Evolutionary conservation across 2,329 filamentous ascomycete species (phyloP), one percentile per base, ranked within the genome.

Genomic region (Botrytis aclada): DNA sequence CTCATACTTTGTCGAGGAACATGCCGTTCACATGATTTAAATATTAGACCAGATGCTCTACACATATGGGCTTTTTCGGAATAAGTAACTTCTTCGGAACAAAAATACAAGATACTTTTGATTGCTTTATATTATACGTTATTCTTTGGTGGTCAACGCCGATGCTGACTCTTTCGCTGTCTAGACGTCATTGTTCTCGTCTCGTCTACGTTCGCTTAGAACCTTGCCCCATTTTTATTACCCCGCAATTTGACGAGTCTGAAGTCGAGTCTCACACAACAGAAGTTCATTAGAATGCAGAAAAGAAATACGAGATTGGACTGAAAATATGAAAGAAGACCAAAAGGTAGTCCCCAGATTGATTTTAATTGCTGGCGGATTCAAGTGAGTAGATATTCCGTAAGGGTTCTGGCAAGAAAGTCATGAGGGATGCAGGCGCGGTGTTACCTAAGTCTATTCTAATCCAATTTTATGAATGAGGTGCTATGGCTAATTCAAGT

Each of bases 241-340:
- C 34, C 58, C 58, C 58, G 37, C 58, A 61, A 39, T 39, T 61
- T 22, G 14, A 61, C 34, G 34, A 25, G 9, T 25, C 12, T 25
- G 5, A 61, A 18, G 22, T 61, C 22, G 12, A 61, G 14, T 39
- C 16, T 39, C 16, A 8, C 10, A 18, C 58, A 25, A 61, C 58
- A 39, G 12, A 25, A 39, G 34, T 18, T 25, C 34, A 61, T 3
- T 29, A 61, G 0, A 8, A 61, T 61, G 25, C 25, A 16, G 6
- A 25, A 1, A 16, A n/a, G 6, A 16, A 61, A n/a, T n/a, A 4
- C 34, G 14, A 16, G 1, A 61, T 1, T 1, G 2, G 7, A 6
- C 8, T n/a, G 2, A 18, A 61, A 61, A 16, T 61, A 39, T 10
- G 25, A 41, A 41, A 61, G 1, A 16, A 14, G 1, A 7, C 0